Evolutionary conservation across 2,329 filamentous ascomycete species (phyloP), one percentile per base, ranked within the genome.

Genomic region (Alternaria burnsii): DNA sequence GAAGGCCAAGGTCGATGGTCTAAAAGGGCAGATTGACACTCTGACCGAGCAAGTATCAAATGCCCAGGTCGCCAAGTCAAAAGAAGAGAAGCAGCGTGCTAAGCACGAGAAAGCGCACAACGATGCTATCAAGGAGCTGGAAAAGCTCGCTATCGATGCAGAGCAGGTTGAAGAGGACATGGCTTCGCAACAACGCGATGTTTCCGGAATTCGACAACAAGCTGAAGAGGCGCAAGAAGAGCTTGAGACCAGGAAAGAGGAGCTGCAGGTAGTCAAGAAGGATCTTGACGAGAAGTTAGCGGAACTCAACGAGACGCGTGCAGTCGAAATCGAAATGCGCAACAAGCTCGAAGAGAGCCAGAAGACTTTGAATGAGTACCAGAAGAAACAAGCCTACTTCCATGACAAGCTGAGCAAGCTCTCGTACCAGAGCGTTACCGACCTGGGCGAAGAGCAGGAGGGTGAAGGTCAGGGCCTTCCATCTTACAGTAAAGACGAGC

Each of bases 281-380:
- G 92, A 97, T 71, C 85, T 98, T 11, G 94, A 99, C 67, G 89
- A 91, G 70, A 97, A 94, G 83, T 91, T 88, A 2, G 82, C 89
- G 0, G 93, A 96, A 76, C 85, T 98, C 58, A 97, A 98, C 74
- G 91, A 93, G 73, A 97, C 91, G 0, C 88, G 94, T 10, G 94
- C 93, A 0, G 84, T 90, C 3, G 95, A 99, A 78, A 97, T 99
- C 62, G 95, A 99, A 79, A 97, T 98, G 93, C 91, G 92, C 65
- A 98, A 98, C 80, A 97, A 97, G 81, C 89, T 99, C 1, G 95
- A 98, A 74, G 94, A 98, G 75, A 95, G 94, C 77, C 91, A 97
- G 68, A 99, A 99, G 81, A 87, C 90, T 10, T 85, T 98, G 14
- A 80, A 82, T 0, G 94, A 98, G 74, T 97, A 96, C 78, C 89